Evolutionary conservation across 78 protist species (phyloP).

Genomic region (Dictyostelium intermedium): DNA sequence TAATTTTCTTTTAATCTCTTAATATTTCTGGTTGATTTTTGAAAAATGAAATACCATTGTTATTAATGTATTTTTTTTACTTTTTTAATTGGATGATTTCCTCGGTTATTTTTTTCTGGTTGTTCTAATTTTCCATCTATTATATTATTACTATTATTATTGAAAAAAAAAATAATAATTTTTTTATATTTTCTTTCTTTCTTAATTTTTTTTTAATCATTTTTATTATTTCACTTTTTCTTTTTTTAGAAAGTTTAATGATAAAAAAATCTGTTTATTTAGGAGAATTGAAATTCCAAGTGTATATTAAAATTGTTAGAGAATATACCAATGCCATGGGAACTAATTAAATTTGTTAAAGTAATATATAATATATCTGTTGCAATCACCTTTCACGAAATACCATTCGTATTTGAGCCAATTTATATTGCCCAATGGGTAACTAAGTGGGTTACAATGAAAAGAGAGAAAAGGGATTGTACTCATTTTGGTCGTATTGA

Average conservation of each 20-base stretch:
- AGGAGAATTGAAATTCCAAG: constrained; percentile 99
- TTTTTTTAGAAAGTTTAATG: constrained; percentile 93
- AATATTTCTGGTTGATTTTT: no score
- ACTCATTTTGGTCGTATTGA: constrained; percentile 97
- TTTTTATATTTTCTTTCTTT: no score
- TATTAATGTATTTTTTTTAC: no score
- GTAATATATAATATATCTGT: constrained; percentile 99
- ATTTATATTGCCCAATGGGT: constrained; percentile 99
- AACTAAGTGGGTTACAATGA: constrained; percentile 99
- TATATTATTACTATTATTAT: no score
- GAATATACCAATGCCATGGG: constrained; percentile 99
- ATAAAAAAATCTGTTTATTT: constrained; percentile 98
- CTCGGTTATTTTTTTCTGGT: no score
- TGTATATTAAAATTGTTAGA: constrained; percentile 99
- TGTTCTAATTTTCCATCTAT: no score
- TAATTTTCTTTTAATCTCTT: no score
- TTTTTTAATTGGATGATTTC: no score
- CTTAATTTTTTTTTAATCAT: no score
- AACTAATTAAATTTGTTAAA: constrained; percentile 89
- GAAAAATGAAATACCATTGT: no score
- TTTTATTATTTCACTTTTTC: no score
- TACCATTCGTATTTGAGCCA: constrained; percentile 99
- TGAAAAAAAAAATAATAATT: no score
- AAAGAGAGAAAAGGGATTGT: constrained; percentile 99
- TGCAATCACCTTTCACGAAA: constrained; percentile 99